Evolutionary conservation across 2,329 filamentous ascomycete genomes (phyloP), one percentile per base, ranked within the genome.

Genomic region (Hymenoscyphus salicellus): DNA sequence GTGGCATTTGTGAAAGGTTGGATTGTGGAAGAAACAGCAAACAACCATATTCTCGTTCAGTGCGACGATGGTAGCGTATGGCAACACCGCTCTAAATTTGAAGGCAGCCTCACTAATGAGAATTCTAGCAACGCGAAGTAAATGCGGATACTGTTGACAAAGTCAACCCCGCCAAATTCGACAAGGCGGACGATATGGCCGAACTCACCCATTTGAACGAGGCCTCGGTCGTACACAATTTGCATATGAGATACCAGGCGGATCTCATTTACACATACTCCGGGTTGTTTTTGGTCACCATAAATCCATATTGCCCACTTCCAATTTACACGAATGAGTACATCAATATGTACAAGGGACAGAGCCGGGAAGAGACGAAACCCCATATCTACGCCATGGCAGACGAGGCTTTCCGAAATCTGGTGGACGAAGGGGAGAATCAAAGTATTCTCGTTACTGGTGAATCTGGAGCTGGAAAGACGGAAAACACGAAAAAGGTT

Each of bases 191-290:
- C 80, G 96, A 99, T 78, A 99, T 99, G 95, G 95, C 96, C 28
- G 95, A 99, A 77, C 84, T 99, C 74, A 99, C 95, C 5, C 95
- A 99, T 78, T 82, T 99, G 69, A 99, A 99, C 78, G 95, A 99
- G 79, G 91, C 94, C 26, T 98, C 95, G 0, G 95, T 99, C 60
- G 93, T 99, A 60, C 93, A 99, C 80, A 99, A 99, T 75, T 84
- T 99, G 64, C 90, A 96, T 71, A 94, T 92, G 83, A 85, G 95
- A 78, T 99, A 99, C 76, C 92, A 97, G 77, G 86, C 95, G 55
- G 95, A 99, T 78, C 81, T 99, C 66, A 99, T 99, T 71, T 99
- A 96, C 81, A 99, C 95, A 26, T 99, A 99, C 77, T 99, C 95
- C 0, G 95, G 95, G 0, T 83, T 99, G 49, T 99, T 99, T 80